A percentile compares a stretch with the other conserved stretches of the same genome.
Conservation (phyloP, 2,329 filamentous ascomycete genomes). For the Fusarium chuoi region DNA sequence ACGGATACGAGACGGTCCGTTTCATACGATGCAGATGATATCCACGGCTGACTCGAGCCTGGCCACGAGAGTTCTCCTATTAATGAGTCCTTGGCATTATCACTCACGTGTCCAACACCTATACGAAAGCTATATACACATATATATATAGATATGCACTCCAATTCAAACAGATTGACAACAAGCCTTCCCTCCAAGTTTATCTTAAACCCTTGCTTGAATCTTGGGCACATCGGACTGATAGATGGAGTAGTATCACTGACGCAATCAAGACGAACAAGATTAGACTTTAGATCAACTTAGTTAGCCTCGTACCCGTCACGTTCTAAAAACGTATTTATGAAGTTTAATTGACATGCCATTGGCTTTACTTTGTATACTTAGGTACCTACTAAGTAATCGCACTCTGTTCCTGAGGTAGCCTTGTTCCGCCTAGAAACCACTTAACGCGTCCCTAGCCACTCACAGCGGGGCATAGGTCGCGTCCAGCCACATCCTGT, state of each 20-base stretch:
- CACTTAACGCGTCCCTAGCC: conserved; percentile 45
- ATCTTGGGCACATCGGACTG: not conserved
- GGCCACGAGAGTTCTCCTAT: conserved; percentile 3
- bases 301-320: not conserved
- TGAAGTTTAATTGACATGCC: not conserved
- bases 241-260: not conserved
- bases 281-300: not conserved
- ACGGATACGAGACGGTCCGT: conserved; percentile 13
- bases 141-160: conserved; percentile 5
- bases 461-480: conserved; percentile 39
- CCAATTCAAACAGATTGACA: conserved; percentile 29
- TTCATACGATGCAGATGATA: conserved; percentile 11
- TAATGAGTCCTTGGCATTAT: not conserved
- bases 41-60: conserved; percentile 13
- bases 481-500: conserved; percentile 39
- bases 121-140: not conserved
- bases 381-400: not conserved
- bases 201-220: not conserved
- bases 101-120: not conserved
- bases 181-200: not conserved
- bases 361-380: not conserved
- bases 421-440: conserved; percentile 12
- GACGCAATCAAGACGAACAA: not conserved
- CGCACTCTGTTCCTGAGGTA: not conserved
- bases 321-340: not conserved